These are phyloP conservation scores for Xylaria nigripes DNA, from an alignment of 495 filamentous ascomycete genomes.

Conservation along the genomic window DNA sequence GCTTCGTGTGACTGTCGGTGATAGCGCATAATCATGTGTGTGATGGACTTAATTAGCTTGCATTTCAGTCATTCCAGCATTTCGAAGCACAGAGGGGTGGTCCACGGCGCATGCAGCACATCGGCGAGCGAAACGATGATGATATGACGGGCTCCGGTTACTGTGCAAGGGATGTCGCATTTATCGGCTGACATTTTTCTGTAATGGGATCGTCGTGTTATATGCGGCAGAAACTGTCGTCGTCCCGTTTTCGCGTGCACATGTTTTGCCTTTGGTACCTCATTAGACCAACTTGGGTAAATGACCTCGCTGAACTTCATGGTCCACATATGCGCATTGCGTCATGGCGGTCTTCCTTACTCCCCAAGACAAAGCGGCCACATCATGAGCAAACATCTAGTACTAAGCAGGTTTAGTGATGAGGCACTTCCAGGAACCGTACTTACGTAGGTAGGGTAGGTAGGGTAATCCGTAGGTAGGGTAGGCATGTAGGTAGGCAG, in stretches of 20 bases:
- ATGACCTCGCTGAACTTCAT: not conserved
- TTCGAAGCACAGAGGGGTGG: too few species aligned
- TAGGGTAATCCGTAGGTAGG: too few species aligned
- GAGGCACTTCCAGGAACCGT: too few species aligned
- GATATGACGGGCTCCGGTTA: not conserved
- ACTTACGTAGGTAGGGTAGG: too few species aligned
- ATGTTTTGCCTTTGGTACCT: not conserved
- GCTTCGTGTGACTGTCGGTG: slow-evolving; percentile 5
- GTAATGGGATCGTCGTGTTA: not conserved
- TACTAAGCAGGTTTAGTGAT: not conserved
- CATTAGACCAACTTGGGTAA: not conserved
- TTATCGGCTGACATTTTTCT: not conserved
- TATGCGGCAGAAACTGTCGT: not conserved
- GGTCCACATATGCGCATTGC: not conserved
- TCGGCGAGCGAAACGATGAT: slow-evolving; percentile 7
- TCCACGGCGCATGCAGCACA: slow-evolving; percentile 1
- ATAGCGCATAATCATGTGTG: slow-evolving; percentile 1
- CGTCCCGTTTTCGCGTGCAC: not conserved
- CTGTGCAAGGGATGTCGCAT: not conserved
- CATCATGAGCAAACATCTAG: not conserved
- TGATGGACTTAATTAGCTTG: slow-evolving; percentile 1
- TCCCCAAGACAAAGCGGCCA: not conserved
- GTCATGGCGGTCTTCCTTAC: not conserved
- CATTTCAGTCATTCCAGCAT: not conserved
- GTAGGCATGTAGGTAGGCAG: too few species aligned